Base-by-base conservation (phyloP, 2,329 filamentous ascomycete species). In the Pyrenophora graminea region DNA sequence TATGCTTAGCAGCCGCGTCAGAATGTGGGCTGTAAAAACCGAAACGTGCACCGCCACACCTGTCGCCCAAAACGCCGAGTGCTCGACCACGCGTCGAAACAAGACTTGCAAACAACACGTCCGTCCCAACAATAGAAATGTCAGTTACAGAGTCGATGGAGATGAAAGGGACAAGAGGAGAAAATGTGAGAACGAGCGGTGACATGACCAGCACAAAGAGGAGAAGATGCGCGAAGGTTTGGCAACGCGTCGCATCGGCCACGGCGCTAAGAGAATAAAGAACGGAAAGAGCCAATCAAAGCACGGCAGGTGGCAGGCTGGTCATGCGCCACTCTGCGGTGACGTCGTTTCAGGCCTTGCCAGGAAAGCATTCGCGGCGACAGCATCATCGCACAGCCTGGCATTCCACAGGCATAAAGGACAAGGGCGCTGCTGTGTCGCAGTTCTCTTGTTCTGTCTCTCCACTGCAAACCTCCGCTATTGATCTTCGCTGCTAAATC, bases 41-140 rank as follows among this genome's bases (percentile, higher is more conserved):
- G 45, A 48, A 45, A 36, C 44, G 39, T 40, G 55, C 59, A 63
- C 61, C 55, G 61, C 61, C 61, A 63, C 59, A 62, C 15, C 9
- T 42, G 15, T 21, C 30, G 45, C 25, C 21, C 30, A 54, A 54
- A 55, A 48, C 50, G 27, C 47, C 39, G 33, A 33, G 18, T 36
- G 50, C 31, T 31, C 25, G 43, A 37, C 21, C n/a, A 39, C 9
- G 33, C 8, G 12, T 42, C 32, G 37, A 45, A 53, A 45, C 48
- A 49, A 39, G 15, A 23, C 40, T 15, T 15, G 21, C 25, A 27
- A 32, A 45, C 45, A 8, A 21, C 19, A 21, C 19, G 19, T 21
- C 5, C 40, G 37, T 23, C 37, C 27, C 37, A 38, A 40, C 37
- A 48, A 56, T 45, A 40, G 40, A 38, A 19, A 27, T 32, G 34